Percentiles rank a stretch among this genome's conserved stretches.
phyloP scores from a whole-genome alignment of 1,284 basidiomycete species.

The Cutaneotrichosporon cutaneum region DNA sequence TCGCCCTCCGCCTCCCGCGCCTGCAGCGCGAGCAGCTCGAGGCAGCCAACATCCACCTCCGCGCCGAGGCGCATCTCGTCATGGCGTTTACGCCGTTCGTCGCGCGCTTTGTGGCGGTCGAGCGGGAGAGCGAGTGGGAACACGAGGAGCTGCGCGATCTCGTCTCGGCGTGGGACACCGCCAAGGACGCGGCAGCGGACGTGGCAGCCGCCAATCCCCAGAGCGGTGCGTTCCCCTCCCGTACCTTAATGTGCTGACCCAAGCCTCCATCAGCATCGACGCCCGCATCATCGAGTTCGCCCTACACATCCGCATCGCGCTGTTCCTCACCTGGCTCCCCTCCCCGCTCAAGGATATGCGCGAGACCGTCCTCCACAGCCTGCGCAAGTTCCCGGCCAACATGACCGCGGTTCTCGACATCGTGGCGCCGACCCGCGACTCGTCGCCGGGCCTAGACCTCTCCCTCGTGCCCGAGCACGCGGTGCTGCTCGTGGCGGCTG shows the following conservation, averaged over 20 bases:
- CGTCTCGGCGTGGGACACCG: slow-evolving; percentile 4
- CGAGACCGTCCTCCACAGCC: slow-evolving; percentile 8
- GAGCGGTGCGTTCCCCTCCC: slow-evolving; percentile 2
- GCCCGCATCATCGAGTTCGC: slow-evolving; percentile 17
- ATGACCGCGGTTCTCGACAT: slow-evolving; percentile 17
- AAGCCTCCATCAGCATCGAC: slow-evolving; percentile 16
- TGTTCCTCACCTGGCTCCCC: slow-evolving; percentile 20
- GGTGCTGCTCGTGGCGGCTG: background rate
- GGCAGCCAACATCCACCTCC: slow-evolving; percentile 17
- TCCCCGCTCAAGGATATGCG: slow-evolving; percentile 17
- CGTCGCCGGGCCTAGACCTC: background rate
- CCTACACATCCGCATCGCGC: slow-evolving; percentile 15
- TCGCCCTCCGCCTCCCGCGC: slow-evolving; percentile 15
- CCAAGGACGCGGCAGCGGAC: background rate
- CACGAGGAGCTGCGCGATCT: slow-evolving; percentile 6
- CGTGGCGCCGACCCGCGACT: background rate
- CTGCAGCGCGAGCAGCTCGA: slow-evolving; percentile 17
- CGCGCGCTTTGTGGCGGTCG: slow-evolving; percentile 5
- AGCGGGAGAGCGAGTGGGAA: slow-evolving; percentile 8
- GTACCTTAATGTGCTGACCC: background rate
- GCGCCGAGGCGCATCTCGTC: slow-evolving; percentile 15
- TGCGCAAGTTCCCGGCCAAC: slow-evolving; percentile 8
- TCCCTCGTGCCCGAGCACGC: slow-evolving; percentile 10
- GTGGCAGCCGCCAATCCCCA: background rate
- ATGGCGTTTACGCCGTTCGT: slow-evolving; percentile 16